These are phyloP conservation scores for Jaenimonas drosophilae DNA, from an alignment of 208 protist species.

Conservation along the genomic window DNA sequence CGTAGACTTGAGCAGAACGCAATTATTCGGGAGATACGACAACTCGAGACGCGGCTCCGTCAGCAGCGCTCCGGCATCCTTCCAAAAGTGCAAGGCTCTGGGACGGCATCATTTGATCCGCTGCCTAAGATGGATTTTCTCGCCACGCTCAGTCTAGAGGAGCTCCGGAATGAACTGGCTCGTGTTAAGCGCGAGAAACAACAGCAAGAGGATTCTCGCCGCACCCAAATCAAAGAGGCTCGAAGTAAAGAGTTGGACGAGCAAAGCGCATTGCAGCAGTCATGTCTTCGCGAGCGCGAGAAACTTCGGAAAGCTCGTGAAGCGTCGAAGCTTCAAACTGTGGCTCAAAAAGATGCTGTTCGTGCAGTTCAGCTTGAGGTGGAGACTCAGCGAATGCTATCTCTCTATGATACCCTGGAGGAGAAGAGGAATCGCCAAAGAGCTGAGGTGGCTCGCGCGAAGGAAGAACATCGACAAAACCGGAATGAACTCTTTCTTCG, in stretches of 20 bases:
- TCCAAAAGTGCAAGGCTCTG: neutral
- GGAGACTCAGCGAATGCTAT: conserved; percentile 34
- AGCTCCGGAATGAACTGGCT: conserved; percentile 16
- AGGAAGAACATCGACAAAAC: conserved; percentile 31
- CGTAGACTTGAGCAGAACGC: neutral
- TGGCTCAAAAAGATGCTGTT: conserved; percentile 13
- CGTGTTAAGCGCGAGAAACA: conserved; percentile 9
- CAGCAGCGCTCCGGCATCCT: neutral
- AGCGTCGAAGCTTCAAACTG: conserved; percentile 9
- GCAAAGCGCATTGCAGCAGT: conserved; percentile 6
- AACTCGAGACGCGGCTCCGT: neutral
- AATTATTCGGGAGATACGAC: neutral
- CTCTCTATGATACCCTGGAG: conserved; percentile 39
- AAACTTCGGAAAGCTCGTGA: conserved; percentile 15
- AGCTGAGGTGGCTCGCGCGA: conserved; percentile 10
- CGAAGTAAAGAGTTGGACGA: conserved; percentile 3
- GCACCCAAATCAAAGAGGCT: conserved; percentile 9
- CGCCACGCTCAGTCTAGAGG: conserved; percentile 10
- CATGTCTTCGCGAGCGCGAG: conserved; percentile 23
- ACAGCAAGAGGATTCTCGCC: conserved; percentile 14
- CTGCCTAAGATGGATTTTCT: conserved; percentile 6
- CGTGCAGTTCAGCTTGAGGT: conserved; percentile 11
- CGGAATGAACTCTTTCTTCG: conserved; percentile 53
- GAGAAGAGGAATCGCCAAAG: conserved; percentile 21
- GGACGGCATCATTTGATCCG: neutral